Conservation (phyloP, 1,139 yeast genomes). For the Kodamaea ohmeri region DNA sequence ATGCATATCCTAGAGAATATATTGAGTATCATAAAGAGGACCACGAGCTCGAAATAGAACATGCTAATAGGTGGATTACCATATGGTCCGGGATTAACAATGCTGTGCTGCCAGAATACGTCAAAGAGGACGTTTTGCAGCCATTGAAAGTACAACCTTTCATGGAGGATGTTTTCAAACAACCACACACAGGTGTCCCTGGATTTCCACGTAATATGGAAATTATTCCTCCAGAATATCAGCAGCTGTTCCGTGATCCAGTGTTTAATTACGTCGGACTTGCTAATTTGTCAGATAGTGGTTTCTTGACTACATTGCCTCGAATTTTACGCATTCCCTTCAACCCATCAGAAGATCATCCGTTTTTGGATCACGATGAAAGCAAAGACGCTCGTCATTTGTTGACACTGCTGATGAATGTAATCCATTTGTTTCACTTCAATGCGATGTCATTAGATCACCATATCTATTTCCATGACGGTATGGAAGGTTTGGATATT, state of each 20-base stretch:
- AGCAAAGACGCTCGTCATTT: conserved; percentile 32
- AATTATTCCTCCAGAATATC: conserved; percentile 13
- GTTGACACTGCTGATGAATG: conserved; percentile 36
- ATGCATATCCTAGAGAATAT: conserved; percentile 41
- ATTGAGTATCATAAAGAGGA: conserved; percentile 33
- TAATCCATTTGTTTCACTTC: conserved; percentile 43
- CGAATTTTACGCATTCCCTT: conserved; percentile 44
- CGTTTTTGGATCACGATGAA: conserved; percentile 33
- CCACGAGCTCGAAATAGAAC: conserved; percentile 30
- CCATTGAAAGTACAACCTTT: conserved; percentile 6
- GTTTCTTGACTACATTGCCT: conserved; percentile 43
- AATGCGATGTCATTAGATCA: conserved; percentile 50
- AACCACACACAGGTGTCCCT: conserved; percentile 1
- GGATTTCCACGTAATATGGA: conserved; percentile 6
- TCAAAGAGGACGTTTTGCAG: conserved; percentile 7
- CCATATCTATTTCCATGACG: conserved; percentile 44
- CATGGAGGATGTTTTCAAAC: conserved; percentile 4
- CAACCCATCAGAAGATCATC: conserved; percentile 40
- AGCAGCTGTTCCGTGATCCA: conserved; percentile 29
- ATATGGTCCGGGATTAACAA: conserved; percentile 39
- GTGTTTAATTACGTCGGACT: conserved; percentile 37
- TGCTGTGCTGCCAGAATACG: conserved; percentile 17
- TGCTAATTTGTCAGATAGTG: conserved; percentile 42
- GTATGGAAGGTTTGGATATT: conserved; percentile 32
- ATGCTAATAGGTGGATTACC: conserved; percentile 44